Conservation (phyloP, 2,329 filamentous ascomycete species). For the Hymenoscyphus linearis region DNA sequence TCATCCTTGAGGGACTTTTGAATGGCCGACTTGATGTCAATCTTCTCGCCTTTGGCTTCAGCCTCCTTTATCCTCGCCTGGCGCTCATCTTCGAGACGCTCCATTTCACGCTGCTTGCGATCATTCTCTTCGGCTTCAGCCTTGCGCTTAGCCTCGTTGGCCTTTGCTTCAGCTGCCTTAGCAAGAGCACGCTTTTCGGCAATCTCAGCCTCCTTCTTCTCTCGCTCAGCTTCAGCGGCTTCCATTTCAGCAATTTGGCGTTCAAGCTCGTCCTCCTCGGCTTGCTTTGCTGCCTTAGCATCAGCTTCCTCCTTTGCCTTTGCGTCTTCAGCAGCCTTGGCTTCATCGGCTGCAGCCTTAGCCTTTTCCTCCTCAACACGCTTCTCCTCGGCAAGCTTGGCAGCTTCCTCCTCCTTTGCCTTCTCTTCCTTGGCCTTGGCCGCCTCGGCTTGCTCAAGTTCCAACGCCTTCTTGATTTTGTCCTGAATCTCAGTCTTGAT, state of each 20-base stretch:
- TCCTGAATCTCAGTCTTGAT: conserved; percentile 74
- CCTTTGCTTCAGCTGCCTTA: conserved; percentile 37
- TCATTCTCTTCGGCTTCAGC: conserved; percentile 51
- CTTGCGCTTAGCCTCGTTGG: conserved; percentile 41
- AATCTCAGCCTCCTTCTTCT: conserved; percentile 33
- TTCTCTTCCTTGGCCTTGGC: conserved; percentile 18
- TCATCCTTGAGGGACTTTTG: conserved; percentile 22
- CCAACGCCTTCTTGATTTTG: conserved; percentile 36
- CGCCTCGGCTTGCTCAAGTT: background rate
- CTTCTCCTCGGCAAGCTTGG: conserved; percentile 30
- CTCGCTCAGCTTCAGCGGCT: conserved; percentile 31
- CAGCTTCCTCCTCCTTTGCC: conserved; percentile 29
- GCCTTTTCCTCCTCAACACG: conserved; percentile 34
- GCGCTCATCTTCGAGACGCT: conserved; percentile 66
- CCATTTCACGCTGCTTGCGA: conserved; percentile 65
- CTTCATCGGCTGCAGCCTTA: conserved; percentile 29
- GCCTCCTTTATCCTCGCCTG: conserved; percentile 53
- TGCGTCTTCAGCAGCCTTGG: conserved; percentile 33
- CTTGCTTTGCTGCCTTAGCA: conserved; percentile 33
- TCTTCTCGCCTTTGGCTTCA: conserved; percentile 15
- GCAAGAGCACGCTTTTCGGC: conserved; percentile 29
- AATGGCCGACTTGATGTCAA: conserved; percentile 19
- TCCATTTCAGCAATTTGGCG: conserved; percentile 56
- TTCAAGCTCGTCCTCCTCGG: conserved; percentile 53
- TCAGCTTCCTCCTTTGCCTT: conserved; percentile 34